Evolutionary conservation across 495 filamentous ascomycete genomes (phyloP).

Genomic region (Parmelia sp.): DNA sequence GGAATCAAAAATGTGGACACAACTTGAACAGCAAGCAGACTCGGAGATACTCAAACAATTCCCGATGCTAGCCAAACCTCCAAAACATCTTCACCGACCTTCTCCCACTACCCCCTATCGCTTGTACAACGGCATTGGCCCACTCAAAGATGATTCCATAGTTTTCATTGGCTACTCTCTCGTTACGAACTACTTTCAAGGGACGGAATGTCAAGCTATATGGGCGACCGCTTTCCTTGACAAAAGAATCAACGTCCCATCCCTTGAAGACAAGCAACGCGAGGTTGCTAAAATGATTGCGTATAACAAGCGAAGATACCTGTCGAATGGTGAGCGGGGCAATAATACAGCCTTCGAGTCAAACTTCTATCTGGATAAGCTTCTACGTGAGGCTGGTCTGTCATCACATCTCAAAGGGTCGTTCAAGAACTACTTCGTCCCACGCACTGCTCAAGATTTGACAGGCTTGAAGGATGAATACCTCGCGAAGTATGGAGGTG

Average conservation of each 20-base stretch:
- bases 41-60: slow-evolving; percentile 31
- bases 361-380: slow-evolving; percentile 30
- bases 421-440: slow-evolving; percentile 1
- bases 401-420: slow-evolving; percentile 24
- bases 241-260: slow-evolving; percentile 29
- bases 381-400: slow-evolving; percentile 32
- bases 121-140: slow-evolving; percentile 36
- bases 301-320: slow-evolving; percentile 36
- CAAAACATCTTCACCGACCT: slow-evolving; percentile 26
- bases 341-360: slow-evolving; percentile 36
- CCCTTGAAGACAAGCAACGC: slow-evolving; percentile 27
- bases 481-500: slow-evolving; percentile 1
- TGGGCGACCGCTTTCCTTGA: slow-evolving; percentile 42
- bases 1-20: slow-evolving; percentile 27
- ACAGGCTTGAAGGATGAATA: slow-evolving; percentile 11
- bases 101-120: slow-evolving; percentile 32
- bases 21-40: slow-evolving; percentile 33
- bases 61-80: slow-evolving; percentile 35
- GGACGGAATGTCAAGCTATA: slow-evolving; percentile 39
- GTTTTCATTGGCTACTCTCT: slow-evolving; percentile 36
- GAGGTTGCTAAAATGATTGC: slow-evolving; percentile 34
- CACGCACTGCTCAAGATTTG: slow-evolving; percentile 2
- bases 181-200: slow-evolving; percentile 35
- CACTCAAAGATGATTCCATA: slow-evolving; percentile 33
- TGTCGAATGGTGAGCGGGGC: slow-evolving; percentile 33